Percentiles rank a stretch among this genome's conserved stretches.
Evolutionary conservation across 441 rosid species (phyloP).

Genomic region (Corymbia citriodora): DNA sequence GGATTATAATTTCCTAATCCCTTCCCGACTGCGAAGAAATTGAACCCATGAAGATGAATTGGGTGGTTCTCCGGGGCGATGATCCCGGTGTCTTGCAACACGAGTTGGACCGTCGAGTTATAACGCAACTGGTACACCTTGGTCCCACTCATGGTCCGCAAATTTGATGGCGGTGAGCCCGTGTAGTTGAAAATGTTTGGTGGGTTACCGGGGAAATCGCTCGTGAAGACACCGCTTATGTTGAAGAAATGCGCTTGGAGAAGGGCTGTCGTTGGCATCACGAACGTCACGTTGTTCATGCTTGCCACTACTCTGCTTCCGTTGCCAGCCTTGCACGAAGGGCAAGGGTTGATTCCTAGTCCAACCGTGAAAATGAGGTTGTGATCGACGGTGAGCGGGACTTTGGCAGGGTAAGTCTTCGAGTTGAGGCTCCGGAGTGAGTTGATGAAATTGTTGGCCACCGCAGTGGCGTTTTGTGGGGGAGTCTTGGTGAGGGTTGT

Average conservation of each 20-base stretch:
- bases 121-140: background rate
- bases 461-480: background rate
- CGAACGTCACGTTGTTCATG: slow-evolving; percentile 7
- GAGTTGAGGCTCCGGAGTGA: slow-evolving; percentile 9
- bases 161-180: background rate
- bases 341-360: slow-evolving; percentile 7
- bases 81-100: background rate
- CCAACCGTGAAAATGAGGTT: slow-evolving; percentile 7
- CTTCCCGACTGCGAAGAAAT: slow-evolving; percentile 3
- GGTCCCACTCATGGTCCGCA: background rate
- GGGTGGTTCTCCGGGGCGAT: background rate
- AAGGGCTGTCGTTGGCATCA: slow-evolving; percentile 6
- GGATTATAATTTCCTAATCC: slow-evolving; percentile 10
- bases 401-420: background rate
- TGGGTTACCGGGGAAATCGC: slow-evolving; percentile 6
- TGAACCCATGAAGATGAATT: slow-evolving; percentile 7
- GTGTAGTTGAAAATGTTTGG: background rate
- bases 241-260: slow-evolving; percentile 12
- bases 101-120: background rate
- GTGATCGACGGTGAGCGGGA: background rate
- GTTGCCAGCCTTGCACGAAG: slow-evolving; percentile 9
- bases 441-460: slow-evolving; percentile 3
- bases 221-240: slow-evolving; percentile 3
- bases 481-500: background rate
- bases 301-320: slow-evolving; percentile 5